A percentile compares a stretch with the other conserved stretches of the same genome.
Conservation (phyloP, 2,329 filamentous ascomycete genomes). For the Fusarium falciforme region DNA sequence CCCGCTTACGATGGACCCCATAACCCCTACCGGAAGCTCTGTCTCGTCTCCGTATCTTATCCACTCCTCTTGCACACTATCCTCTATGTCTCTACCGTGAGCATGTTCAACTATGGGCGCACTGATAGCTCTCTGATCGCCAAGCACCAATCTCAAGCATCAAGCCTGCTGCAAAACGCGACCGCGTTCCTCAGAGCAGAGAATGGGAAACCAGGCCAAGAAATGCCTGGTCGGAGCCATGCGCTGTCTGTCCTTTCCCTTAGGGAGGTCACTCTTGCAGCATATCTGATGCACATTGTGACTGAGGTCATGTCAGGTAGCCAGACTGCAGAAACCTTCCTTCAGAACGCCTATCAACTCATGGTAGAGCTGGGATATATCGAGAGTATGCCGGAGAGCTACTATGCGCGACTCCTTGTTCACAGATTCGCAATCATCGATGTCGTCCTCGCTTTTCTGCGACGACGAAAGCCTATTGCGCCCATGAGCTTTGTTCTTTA, state of each 20-base stretch:
- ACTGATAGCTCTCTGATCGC: neutral
- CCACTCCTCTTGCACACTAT: conserved; percentile 13
- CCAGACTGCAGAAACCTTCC: neutral
- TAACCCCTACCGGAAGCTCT: neutral
- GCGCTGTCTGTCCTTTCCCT: neutral
- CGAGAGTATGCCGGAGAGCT: neutral
- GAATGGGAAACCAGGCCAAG: neutral
- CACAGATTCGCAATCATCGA: neutral
- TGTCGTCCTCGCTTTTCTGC: neutral
- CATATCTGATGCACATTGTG: conserved; percentile 10
- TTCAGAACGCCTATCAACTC: neutral
- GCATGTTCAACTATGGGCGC: conserved; percentile 15
- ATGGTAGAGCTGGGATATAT: neutral
- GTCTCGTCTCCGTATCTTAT: neutral
- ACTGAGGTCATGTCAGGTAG: conserved; percentile 18
- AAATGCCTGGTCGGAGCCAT: neutral
- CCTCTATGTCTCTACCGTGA: conserved; percentile 10
- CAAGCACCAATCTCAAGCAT: conserved; percentile 7
- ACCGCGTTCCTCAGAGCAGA: neutral
- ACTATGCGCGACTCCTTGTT: neutral
- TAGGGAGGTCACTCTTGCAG: conserved; percentile 5
- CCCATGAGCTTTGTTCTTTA: neutral
- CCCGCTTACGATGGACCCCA: neutral
- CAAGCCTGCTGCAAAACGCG: neutral
- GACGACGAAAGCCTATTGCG: neutral